Evolutionary conservation across 768 basidiomycete species (phyloP).

Genomic region (Pleurotus eryngii): DNA sequence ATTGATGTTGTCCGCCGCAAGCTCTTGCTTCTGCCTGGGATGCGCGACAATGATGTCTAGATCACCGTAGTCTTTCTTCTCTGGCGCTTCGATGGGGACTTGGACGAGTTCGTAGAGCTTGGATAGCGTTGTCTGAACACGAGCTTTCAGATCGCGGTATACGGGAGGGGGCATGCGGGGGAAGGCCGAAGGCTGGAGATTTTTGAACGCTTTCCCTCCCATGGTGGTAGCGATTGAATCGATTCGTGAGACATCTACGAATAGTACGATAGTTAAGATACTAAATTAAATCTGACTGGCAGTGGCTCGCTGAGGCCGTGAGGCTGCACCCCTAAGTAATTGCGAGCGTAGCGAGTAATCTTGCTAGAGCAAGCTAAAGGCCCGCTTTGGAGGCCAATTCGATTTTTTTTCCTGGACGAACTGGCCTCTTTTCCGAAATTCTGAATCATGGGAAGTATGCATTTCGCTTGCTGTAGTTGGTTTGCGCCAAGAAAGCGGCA

Average conservation of each 20-base stretch:
- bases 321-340: too few species aligned
- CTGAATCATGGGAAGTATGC: too few species aligned
- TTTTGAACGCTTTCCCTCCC: conserved; percentile 70
- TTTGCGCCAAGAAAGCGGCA: too few species aligned
- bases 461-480: too few species aligned
- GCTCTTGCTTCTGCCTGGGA: conserved; percentile 25
- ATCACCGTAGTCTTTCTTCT: conserved; percentile 65
- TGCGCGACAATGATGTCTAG: conserved; percentile 61
- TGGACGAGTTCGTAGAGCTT: conserved; percentile 48
- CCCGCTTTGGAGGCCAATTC: too few species aligned
- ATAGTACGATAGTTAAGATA: neutral
- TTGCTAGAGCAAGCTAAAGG: too few species aligned
- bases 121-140: conserved; percentile 36
- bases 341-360: too few species aligned
- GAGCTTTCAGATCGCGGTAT: conserved; percentile 50
- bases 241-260: neutral
- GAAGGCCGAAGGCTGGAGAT: conserved; percentile 41
- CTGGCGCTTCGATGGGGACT: conserved; percentile 61
- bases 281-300: too few species aligned
- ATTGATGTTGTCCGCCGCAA: conserved; percentile 7
- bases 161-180: conserved; percentile 59
- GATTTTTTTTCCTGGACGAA: too few species aligned
- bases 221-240: conserved; percentile 28
- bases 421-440: too few species aligned
- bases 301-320: too few species aligned